Percentiles rank a stretch among this genome's conserved stretches.
Conservation (phyloP, 306 rosid genomes). For the Rosa persica region DNA sequence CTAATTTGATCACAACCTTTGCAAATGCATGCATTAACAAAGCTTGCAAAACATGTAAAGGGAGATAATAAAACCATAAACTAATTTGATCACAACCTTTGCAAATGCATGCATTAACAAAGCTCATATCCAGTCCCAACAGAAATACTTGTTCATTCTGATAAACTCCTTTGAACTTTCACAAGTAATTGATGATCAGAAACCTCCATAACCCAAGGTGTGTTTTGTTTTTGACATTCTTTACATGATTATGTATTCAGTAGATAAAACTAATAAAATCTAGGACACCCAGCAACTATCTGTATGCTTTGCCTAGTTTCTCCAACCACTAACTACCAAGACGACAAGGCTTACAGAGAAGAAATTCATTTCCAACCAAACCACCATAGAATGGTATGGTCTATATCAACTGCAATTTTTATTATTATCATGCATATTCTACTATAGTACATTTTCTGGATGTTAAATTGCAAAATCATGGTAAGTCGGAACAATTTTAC, state of each 20-base stretch:
- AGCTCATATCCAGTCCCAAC: background rate
- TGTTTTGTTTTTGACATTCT: background rate
- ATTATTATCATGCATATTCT: background rate
- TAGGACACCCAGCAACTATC: background rate
- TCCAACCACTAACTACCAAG: constrained; percentile 5
- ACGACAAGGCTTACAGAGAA: constrained; percentile 16
- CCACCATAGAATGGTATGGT: background rate
- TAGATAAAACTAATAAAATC: background rate
- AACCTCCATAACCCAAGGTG: background rate
- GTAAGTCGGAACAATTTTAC: constrained; percentile 5
- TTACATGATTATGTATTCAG: background rate
- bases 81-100: background rate
- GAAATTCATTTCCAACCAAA: constrained; percentile 13
- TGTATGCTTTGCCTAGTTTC: constrained; percentile 17
- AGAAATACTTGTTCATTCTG: background rate
- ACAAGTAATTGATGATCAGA: background rate
- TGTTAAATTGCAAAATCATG: constrained; percentile 30
- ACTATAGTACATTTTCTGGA: background rate
- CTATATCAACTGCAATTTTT: background rate
- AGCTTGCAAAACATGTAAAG: background rate
- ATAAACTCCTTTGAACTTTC: background rate
- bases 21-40: background rate
- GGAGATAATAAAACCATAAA: background rate
- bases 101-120: background rate
- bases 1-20: background rate